phyloP scores from a whole-genome alignment of 768 basidiomycete genomes.

The Mycena rebaudengoi region DNA sequence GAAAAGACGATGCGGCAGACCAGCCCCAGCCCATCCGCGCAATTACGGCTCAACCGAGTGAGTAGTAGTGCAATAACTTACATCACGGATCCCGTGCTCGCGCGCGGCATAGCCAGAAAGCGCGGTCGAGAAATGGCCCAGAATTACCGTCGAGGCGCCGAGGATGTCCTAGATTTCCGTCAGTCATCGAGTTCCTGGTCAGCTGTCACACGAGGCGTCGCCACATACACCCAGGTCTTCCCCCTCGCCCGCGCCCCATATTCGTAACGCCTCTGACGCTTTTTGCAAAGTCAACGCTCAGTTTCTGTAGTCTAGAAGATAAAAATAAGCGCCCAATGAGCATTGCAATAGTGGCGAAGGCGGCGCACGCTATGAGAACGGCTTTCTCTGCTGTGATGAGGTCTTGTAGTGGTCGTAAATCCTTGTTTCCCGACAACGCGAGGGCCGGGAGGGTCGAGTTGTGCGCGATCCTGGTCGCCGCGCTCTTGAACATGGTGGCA shows the following conservation, averaged over 20 bases:
- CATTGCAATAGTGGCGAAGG: neutral
- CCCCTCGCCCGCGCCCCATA: constrained; percentile 83
- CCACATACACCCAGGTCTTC: constrained; percentile 80
- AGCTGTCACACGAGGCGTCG: no score
- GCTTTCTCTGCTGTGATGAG: constrained; percentile 90
- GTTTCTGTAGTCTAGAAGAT: constrained; percentile 64
- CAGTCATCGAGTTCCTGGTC: constrained; percentile 12
- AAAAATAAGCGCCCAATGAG: no score
- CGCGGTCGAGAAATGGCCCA: constrained; percentile 72
- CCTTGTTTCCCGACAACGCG: constrained; percentile 68
- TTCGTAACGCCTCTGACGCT: constrained; percentile 74
- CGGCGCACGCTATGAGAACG: constrained; percentile 74
- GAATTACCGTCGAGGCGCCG: constrained; percentile 70
- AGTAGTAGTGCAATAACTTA: constrained; percentile 8
- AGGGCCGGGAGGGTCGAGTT: constrained; percentile 83
- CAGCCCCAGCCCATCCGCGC: no score
- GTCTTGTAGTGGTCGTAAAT: constrained; percentile 84
- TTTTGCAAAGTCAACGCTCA: constrained; percentile 72
- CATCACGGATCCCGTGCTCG: constrained; percentile 70
- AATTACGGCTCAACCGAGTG: no score
- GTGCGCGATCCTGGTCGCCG: constrained; percentile 87
- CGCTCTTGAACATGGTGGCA: constrained; percentile 75
- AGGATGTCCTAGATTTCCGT: constrained; percentile 89
- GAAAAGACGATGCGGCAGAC: no score
- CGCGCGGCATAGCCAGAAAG: constrained; percentile 75